Evolutionary conservation across 257 asterid species (phyloP), one percentile per base, ranked within the genome.

Genomic region (Solanum ossicruentum): DNA sequence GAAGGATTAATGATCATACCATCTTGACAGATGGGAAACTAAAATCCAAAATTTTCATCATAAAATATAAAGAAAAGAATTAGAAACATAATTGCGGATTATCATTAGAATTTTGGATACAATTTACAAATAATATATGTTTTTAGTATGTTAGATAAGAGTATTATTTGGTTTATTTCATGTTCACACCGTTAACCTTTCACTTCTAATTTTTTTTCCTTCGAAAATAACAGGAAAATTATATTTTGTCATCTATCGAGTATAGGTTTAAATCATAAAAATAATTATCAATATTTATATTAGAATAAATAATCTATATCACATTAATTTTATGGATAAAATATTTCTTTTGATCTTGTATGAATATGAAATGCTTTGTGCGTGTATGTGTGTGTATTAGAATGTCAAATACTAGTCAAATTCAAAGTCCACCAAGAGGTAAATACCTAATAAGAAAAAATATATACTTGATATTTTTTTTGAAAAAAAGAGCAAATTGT

Each of bases 301-400:
- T 58, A n/a, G 4, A 0, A 6, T 58, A 23, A 9, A 23, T 6
- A 12, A 23, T 2, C 41, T 63, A 12, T 0, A 23, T 61, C 1
- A 11, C 7, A 58, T 6, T 4, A 9, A 23, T 8, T 15, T 1
- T 1, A 23, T 21, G 3, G 2, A 63, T 0, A 6, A 3, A 0
- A 23, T 63, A 17, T 39, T 16, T 63, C 39, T 15, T 32, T 6
- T 0, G 20, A 9, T 13, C 15, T 4, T 58, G 5, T 13, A 2
- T 63, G 6, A 23, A 63, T 63, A 18, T 4, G 6, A 2, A 61
- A 23, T 21, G 6, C 39, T 36, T 36, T 36, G 7, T 5, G 6
- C 6, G 6, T 36, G 6, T 36, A 4, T 36, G 0, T 36, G 4
- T 36, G 3, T 36, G 4, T 36, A 36, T 32, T 32, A 36, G 75